A percentile compares a stretch with the other conserved stretches of the same genome.
Conservation (phyloP, 768 basidiomycete species). For the Suillus bovinus region DNA sequence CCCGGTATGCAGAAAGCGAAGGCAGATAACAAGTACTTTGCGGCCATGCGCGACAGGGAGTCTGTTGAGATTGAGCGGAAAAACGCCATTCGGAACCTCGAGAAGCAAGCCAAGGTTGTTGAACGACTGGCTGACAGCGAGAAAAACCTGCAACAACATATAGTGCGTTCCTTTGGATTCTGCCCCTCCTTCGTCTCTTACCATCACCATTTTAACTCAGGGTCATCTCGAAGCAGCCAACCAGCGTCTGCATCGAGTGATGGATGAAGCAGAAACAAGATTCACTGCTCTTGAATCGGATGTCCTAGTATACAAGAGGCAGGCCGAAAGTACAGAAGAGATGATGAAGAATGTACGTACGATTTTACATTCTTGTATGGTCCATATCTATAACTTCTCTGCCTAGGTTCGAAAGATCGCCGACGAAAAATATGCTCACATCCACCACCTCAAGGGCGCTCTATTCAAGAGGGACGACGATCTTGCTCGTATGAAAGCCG, state of each 20-base stretch:
- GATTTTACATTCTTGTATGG: background rate
- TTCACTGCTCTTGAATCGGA: constrained; percentile 34
- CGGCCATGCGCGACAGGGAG: constrained; percentile 88
- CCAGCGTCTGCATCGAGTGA: constrained; percentile 30
- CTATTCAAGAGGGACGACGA: constrained; percentile 44
- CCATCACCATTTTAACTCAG: constrained; percentile 25
- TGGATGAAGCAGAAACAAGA: constrained; percentile 29
- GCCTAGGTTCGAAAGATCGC: constrained; percentile 31
- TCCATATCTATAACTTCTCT: constrained; percentile 4
- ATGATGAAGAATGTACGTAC: constrained; percentile 40
- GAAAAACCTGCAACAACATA: constrained; percentile 53
- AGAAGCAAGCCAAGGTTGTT: constrained; percentile 62
- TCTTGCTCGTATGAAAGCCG: constrained; percentile 46
- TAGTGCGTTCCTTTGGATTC: constrained; percentile 45
- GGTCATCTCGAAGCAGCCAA: constrained; percentile 47
- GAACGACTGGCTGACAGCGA: constrained; percentile 68
- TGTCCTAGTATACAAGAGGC: constrained; percentile 32
- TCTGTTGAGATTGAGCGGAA: constrained; percentile 77
- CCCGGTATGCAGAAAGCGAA: constrained; percentile 75
- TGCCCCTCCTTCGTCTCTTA: background rate
- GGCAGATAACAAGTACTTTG: constrained; percentile 92
- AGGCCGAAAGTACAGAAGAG: constrained; percentile 42
- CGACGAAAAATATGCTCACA: constrained; percentile 32
- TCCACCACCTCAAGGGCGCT: constrained; percentile 24
- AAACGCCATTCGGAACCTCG: constrained; percentile 52